Evolutionary conservation across 2,329 filamentous ascomycete genomes (phyloP).

Genomic region (Chrysosporium queenslandicum): DNA sequence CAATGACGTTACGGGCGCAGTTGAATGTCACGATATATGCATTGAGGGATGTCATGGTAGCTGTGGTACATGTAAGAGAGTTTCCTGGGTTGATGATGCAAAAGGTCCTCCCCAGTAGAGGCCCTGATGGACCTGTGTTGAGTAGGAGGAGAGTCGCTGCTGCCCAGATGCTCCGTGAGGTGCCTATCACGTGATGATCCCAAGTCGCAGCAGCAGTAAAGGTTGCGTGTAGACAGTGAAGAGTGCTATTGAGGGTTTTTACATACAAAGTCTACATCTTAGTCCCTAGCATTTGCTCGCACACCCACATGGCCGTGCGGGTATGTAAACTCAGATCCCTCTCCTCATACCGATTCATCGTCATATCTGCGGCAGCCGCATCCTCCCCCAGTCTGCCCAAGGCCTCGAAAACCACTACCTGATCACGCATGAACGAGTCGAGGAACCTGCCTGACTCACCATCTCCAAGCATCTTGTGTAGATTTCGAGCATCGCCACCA

Average conservation of each 20-base stretch:
- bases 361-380: constrained; percentile 10
- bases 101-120: background rate
- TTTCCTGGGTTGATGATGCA: background rate
- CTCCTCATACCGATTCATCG: background rate
- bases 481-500: constrained; percentile 18
- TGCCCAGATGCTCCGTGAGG: background rate
- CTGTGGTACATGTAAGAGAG: background rate
- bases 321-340: constrained; percentile 33
- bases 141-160: background rate
- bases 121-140: background rate
- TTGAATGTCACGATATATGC: constrained; percentile 78
- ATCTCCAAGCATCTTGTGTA: background rate
- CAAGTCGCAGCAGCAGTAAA: too few relatives aligned
- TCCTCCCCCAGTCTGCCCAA: constrained; percentile 30
- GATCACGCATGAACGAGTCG: constrained; percentile 49
- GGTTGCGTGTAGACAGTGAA: too few relatives aligned
- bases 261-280: background rate
- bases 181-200: background rate
- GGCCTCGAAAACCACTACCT: constrained; percentile 51
- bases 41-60: constrained; percentile 1
- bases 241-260: too few relatives aligned
- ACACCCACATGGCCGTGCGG: constrained; percentile 38
- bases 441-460: constrained; percentile 32
- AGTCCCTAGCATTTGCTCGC: constrained; percentile 29
- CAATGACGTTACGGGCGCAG: constrained; percentile 62